Conservation (phyloP, 257 asterid species). For the Perilla frutescens region DNA sequence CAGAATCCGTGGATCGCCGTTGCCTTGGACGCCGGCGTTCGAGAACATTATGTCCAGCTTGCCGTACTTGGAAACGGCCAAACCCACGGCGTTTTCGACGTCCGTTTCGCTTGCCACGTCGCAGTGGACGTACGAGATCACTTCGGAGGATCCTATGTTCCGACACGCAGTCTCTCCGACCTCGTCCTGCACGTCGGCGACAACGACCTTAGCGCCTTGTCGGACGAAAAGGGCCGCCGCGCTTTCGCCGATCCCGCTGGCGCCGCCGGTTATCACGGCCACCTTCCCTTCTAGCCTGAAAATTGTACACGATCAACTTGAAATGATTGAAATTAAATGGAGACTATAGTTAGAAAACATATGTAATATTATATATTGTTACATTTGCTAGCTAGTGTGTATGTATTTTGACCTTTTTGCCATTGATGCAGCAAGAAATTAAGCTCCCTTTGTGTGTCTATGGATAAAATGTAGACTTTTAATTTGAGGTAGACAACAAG, state of each 20-base stretch:
- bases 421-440: neutral
- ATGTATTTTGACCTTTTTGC: neutral
- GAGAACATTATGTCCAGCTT: slow-evolving; percentile 75
- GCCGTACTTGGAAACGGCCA: slow-evolving; percentile 23
- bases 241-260: slow-evolving; percentile 39
- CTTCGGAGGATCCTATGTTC: slow-evolving; percentile 16
- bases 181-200: slow-evolving; percentile 41
- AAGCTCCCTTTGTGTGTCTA: neutral
- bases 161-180: slow-evolving; percentile 3
- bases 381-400: neutral
- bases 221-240: slow-evolving; percentile 38
- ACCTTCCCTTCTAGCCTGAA: slow-evolving; percentile 50
- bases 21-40: slow-evolving; percentile 62
- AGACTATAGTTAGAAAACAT: neutral
- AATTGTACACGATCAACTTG: neutral
- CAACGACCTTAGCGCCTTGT: slow-evolving; percentile 45
- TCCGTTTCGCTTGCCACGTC: slow-evolving; percentile 31
- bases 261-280: slow-evolving; percentile 50
- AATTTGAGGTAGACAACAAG: no score
- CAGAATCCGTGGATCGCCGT: slow-evolving; percentile 37
- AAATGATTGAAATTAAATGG: no score
- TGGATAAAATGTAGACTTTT: no score
- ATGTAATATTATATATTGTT: no score
- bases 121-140: slow-evolving; percentile 40
- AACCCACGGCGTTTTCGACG: slow-evolving; percentile 20